These are phyloP conservation scores for Plectranthus barbatus DNA, from an alignment of 257 asterid genomes.

Conservation along the genomic window DNA sequence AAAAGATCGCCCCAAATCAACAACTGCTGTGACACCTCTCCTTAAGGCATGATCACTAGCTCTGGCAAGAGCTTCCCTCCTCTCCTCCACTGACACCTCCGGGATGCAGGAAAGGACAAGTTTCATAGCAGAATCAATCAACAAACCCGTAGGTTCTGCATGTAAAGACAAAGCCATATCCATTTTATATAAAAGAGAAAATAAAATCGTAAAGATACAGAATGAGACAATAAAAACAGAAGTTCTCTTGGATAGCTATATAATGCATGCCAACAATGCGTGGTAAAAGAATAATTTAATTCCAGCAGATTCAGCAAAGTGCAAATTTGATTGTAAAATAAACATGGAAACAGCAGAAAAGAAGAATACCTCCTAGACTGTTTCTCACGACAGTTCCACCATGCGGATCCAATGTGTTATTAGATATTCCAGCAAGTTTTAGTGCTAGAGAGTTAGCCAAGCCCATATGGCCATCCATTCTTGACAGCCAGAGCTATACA, in stretches of 20 bases:
- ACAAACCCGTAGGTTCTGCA: slow-evolving; percentile 88
- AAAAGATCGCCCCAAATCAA: slow-evolving; percentile 79
- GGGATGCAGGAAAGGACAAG: slow-evolving; percentile 60
- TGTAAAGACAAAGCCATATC: slow-evolving; percentile 14
- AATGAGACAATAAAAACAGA: background rate
- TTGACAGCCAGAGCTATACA: slow-evolving; percentile 73
- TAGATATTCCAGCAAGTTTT: slow-evolving; percentile 55
- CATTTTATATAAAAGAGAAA: background rate
- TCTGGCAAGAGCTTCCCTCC: slow-evolving; percentile 75
- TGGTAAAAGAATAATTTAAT: slow-evolving; percentile 3
- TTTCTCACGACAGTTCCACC: slow-evolving; percentile 72
- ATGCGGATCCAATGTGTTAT: slow-evolving; percentile 46
- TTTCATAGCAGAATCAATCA: slow-evolving; percentile 94
- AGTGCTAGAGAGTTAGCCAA: slow-evolving; percentile 87
- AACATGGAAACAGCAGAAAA: background rate
- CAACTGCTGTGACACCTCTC: slow-evolving; percentile 91
- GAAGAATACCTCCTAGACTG: slow-evolving; percentile 47
- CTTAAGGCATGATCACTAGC: slow-evolving; percentile 68
- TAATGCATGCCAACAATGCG: background rate
- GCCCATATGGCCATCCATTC: slow-evolving; percentile 99
- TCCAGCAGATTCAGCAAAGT: background rate
- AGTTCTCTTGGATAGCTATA: background rate
- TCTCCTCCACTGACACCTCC: slow-evolving; percentile 58
- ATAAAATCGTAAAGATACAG: background rate
- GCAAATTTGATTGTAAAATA: background rate